Evolutionary conservation across 73 alveolate species (phyloP).

Genomic region (Halteria grandinella): DNA sequence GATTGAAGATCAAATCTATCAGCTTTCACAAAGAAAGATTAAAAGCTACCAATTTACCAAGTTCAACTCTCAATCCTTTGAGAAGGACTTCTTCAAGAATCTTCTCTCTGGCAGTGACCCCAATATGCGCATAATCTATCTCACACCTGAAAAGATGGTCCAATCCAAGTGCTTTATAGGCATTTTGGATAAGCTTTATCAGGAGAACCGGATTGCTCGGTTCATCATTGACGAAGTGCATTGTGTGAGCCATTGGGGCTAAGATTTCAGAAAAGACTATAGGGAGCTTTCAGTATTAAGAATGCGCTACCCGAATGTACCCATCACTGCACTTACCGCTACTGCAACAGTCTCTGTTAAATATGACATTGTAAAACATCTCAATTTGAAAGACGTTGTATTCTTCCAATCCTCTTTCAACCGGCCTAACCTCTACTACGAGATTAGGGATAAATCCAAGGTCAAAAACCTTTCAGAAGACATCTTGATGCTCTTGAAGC

Average conservation of each 20-base stretch:
- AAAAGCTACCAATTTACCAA: conserved; percentile 13
- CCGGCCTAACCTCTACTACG: conserved; percentile 90
- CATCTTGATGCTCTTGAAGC: conserved; percentile 69
- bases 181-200: conserved; percentile 52
- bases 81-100: conserved; percentile 20
- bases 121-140: conserved; percentile 39
- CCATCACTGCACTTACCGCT: conserved; percentile 97
- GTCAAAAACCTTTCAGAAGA: conserved; percentile 76
- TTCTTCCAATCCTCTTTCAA: conserved; percentile 91
- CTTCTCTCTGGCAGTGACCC: conserved; percentile 21
- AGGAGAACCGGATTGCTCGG: conserved; percentile 65
- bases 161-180: conserved; percentile 47
- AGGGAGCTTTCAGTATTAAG: conserved; percentile 80
- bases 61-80: neutral
- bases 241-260: conserved; percentile 99
- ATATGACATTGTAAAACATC: conserved; percentile 91
- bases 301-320: conserved; percentile 88
- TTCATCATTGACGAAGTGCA: conserved; percentile 99
- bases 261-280: conserved; percentile 98
- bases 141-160: conserved; percentile 79
- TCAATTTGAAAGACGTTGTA: conserved; percentile 82
- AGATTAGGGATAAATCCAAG: conserved; percentile 77
- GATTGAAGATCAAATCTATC: conserved; percentile 83
- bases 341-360: conserved; percentile 97
- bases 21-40: neutral